Conservation (phyloP, 306 rosid genomes). For the Dryas alaskensis region DNA sequence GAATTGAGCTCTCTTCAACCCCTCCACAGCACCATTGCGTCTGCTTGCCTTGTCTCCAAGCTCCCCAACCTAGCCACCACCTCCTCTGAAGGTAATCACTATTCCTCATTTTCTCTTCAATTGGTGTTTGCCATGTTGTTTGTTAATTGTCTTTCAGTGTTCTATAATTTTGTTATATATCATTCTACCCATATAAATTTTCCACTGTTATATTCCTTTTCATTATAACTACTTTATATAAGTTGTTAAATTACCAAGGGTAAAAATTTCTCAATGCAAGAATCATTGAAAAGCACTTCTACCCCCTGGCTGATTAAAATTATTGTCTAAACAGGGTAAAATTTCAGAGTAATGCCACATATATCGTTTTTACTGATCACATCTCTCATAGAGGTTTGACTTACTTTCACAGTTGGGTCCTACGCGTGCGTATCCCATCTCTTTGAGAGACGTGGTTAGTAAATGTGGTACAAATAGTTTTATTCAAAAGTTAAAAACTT, state of each 20-base stretch:
- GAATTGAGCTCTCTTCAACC: conserved; percentile 52
- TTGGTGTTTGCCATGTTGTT: background rate
- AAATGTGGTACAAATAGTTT: background rate
- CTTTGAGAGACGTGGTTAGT: background rate
- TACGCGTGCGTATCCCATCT: background rate
- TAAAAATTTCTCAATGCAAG: background rate
- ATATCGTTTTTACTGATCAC: background rate
- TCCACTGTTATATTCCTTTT: background rate
- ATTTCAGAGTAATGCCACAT: background rate
- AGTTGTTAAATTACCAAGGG: background rate
- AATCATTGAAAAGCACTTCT: background rate
- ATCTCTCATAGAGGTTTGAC: background rate
- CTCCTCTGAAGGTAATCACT: conserved; percentile 37
- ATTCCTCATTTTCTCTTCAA: background rate
- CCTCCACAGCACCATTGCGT: conserved; percentile 42
- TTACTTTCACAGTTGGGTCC: background rate
- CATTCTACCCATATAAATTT: background rate
- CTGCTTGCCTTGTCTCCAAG: conserved; percentile 64
- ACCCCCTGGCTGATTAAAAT: background rate
- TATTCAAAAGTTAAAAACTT: background rate
- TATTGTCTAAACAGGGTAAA: background rate
- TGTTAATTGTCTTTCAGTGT: background rate
- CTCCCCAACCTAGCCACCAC: conserved; percentile 43
- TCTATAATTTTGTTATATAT: background rate
- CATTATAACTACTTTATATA: background rate